Base-by-base conservation (phyloP, 1,284 basidiomycete genomes). In the Boletus smithii region DNA sequence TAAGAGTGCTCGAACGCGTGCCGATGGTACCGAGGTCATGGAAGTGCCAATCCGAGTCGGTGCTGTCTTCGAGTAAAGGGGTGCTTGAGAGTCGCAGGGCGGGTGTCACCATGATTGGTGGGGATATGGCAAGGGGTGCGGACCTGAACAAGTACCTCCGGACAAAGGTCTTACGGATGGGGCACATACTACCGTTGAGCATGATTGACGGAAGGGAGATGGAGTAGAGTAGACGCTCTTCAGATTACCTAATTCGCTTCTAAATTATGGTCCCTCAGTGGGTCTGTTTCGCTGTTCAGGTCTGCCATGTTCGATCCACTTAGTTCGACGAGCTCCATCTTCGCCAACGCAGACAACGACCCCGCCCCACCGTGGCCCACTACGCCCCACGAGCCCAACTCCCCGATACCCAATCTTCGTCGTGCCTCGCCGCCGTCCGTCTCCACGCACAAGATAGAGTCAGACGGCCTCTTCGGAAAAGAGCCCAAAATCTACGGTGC, bases 141-240 rank as follows among this genome's bases (percentile, higher is more conserved):
- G 97, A 99, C 60, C 68, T 99, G 58, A 93, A 99, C 62, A 93
- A 89, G 70, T 99, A 99, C 65, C 69, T 99, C 58, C 80, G 91
- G 62, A 99, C 97, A 40, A 99, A 99, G 69, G 85, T 99, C 17
- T 75, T 94, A 62, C 77, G 88, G 50, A 99, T 99, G 97, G 97
- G 97, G 9, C 95, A 99, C 68, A 85, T 95, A 73, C 71, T 97
- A 22, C 81, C 85, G 23, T 65, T 91, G 42, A 73, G 68, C 71
- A 65, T 77, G 65, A 41, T 59, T 0, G 57, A 62, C 0, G 43
- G 13, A 9, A 35, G 6, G 14, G 46, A 50, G n/a, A 9, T 22
- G 17, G 5, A 22, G 4, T 17, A 39, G 27, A 6, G 8, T 37
- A n/a, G 20, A 20, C 14, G 23, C 20, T 45, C 16, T 1, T 16